phyloP scores from a whole-genome alignment of 345 rosid species.

The Ceriops zippeliana region DNA sequence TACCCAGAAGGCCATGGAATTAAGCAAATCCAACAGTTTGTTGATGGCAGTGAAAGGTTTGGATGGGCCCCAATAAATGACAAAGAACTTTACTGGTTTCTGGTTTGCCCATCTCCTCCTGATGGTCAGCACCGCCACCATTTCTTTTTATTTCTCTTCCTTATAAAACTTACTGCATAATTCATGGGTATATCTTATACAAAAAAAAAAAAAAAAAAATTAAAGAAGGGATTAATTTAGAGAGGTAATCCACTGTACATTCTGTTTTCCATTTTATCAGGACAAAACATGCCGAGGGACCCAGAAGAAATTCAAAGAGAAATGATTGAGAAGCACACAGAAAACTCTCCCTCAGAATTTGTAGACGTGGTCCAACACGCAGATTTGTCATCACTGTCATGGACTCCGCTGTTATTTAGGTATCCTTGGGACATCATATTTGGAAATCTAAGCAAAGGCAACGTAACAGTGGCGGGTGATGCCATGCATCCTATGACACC shows the following conservation, averaged over 20 bases:
- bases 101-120: slow-evolving; percentile 5
- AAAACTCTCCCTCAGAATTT: slow-evolving; percentile 24
- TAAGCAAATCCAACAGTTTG: slow-evolving; percentile 15
- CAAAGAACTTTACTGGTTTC: slow-evolving; percentile 31
- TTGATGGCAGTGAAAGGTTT: slow-evolving; percentile 30
- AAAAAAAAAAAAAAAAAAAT: neutral
- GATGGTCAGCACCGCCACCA: slow-evolving; percentile 20
- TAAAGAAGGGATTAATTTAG: neutral
- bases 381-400: slow-evolving; percentile 29
- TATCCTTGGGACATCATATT: slow-evolving; percentile 38
- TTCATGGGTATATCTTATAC: neutral
- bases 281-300: slow-evolving; percentile 2
- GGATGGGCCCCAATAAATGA: slow-evolving; percentile 30
- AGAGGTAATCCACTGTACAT: neutral
- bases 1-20: slow-evolving; percentile 38
- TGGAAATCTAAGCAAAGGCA: slow-evolving; percentile 33
- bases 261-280: slow-evolving; percentile 12
- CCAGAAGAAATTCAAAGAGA: slow-evolving; percentile 27
- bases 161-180: neutral
- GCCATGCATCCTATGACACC: slow-evolving; percentile 61
- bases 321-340: slow-evolving; percentile 15
- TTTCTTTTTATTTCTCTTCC: neutral
- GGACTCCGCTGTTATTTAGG: slow-evolving; percentile 31
- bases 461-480: slow-evolving; percentile 44
- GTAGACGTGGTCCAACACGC: slow-evolving; percentile 22